Conservation (phyloP, 1,284 basidiomycete genomes). For the Trichosporon coremiiforme region DNA sequence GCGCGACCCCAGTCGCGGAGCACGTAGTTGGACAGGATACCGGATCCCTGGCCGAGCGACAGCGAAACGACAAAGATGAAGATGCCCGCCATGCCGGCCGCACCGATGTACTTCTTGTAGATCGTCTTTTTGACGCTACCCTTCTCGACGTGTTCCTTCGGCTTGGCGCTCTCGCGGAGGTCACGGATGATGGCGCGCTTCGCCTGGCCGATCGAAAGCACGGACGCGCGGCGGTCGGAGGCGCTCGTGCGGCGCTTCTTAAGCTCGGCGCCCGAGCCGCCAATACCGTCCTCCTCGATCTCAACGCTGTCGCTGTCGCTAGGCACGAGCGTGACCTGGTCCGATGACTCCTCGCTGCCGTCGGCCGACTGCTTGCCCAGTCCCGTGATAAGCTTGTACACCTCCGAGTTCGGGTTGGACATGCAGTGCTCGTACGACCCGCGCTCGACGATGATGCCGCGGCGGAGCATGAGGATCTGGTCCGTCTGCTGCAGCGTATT, state of each 20-base stretch:
- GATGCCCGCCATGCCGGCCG: constrained; percentile 75
- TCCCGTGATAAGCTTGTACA: constrained; percentile 72
- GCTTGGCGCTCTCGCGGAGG: constrained; percentile 55
- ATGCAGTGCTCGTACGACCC: constrained; percentile 71
- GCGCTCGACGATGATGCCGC: constrained; percentile 79
- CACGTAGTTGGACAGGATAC: constrained; percentile 66
- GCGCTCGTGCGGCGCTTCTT: constrained; percentile 47
- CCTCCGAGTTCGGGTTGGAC: constrained; percentile 66
- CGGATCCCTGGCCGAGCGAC: constrained; percentile 58
- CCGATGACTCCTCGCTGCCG: constrained; percentile 56
- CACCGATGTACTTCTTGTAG: constrained; percentile 75
- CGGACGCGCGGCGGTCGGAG: constrained; percentile 49
- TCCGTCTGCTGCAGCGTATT: constrained; percentile 81
- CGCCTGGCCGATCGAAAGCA: constrained; percentile 51
- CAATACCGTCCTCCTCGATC: constrained; percentile 37
- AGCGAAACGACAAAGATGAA: constrained; percentile 66
- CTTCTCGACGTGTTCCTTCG: constrained; percentile 78
- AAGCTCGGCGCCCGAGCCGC: constrained; percentile 42
- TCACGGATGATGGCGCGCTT: constrained; percentile 55
- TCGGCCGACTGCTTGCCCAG: constrained; percentile 58
- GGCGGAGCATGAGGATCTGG: constrained; percentile 74
- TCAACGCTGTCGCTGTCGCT: constrained; percentile 42
- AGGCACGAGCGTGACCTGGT: constrained; percentile 48
- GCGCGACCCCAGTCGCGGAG: constrained; percentile 78
- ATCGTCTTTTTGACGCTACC: constrained; percentile 78